A percentile compares a stretch with the other conserved stretches of the same genome.
Conservation (phyloP, 805 yeast species). For the Cyberlindnera subsufficiens region DNA sequence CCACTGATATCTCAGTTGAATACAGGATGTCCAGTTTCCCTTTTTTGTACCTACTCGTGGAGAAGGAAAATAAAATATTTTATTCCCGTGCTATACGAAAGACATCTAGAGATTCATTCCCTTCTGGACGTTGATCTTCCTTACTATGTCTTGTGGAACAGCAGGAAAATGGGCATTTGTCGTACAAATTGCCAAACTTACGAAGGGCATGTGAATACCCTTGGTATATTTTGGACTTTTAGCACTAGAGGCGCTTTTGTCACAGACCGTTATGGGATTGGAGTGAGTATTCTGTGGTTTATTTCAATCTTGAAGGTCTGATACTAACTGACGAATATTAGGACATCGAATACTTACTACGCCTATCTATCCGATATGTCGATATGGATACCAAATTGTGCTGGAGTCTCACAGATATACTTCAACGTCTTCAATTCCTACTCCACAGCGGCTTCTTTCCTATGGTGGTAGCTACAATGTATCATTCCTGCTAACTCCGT, state of each 20-base stretch:
- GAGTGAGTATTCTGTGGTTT: conserved; percentile 27
- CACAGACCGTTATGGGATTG: conserved; percentile 76
- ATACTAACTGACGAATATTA: conserved; percentile 6
- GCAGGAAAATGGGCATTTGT: conserved; percentile 61
- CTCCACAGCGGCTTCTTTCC: conserved; percentile 44
- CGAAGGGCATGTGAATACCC: conserved; percentile 37
- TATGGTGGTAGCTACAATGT: conserved; percentile 24
- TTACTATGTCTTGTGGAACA: conserved; percentile 51
- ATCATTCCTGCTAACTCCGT: background rate
- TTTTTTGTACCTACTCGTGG: conserved; percentile 66
- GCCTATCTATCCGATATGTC: conserved; percentile 85
- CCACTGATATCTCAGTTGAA: conserved; percentile 66
- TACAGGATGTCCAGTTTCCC: conserved; percentile 79
- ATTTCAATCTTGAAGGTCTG: background rate
- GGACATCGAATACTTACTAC: conserved; percentile 53
- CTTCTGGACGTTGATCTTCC: conserved; percentile 72
- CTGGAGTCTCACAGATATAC: conserved; percentile 64
- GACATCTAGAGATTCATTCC: conserved; percentile 85
- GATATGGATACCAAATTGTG: conserved; percentile 90
- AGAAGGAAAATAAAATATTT: conserved; percentile 30
- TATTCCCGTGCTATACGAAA: conserved; percentile 57
- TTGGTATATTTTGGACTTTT: conserved; percentile 47
- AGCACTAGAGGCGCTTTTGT: conserved; percentile 54
- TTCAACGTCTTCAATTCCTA: conserved; percentile 65
- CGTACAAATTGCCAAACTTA: conserved; percentile 37